These are phyloP conservation scores for Globisporangium acanthophoron DNA, from an alignment of 352 stramenopile genomes.

Conservation along the genomic window DNA sequence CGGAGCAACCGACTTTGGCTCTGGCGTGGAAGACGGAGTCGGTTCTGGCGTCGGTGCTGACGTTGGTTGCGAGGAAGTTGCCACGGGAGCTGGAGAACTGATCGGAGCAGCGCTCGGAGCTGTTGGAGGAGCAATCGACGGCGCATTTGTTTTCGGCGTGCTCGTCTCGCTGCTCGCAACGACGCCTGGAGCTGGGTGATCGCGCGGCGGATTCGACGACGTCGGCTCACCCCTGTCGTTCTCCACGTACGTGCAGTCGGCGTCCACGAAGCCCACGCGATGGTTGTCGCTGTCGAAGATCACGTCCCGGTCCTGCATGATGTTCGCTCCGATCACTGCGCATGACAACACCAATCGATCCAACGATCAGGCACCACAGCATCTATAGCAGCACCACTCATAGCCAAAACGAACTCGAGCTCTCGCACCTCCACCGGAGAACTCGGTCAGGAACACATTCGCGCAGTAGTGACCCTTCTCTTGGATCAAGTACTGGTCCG, in stretches of 20 bases:
- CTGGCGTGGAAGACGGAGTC: background rate
- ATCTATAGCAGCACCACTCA: no score
- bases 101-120: background rate
- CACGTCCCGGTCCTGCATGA: conserved; percentile 45
- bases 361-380: background rate
- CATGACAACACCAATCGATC: background rate
- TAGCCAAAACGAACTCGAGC: background rate
- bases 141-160: background rate
- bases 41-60: background rate
- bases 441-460: conserved; percentile 30
- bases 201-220: conserved; percentile 10
- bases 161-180: conserved; percentile 7
- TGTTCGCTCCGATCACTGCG: conserved; percentile 38
- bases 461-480: conserved; percentile 23
- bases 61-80: background rate
- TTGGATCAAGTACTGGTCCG: conserved; percentile 32
- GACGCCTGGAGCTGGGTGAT: conserved; percentile 7
- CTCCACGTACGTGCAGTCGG: conserved; percentile 19
- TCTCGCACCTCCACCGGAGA: conserved; percentile 24
- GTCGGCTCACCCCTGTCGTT: background rate
- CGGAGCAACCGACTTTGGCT: background rate
- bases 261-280: conserved; percentile 38
- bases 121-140: conserved; percentile 9
- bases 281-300: conserved; percentile 38
- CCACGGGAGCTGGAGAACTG: conserved; percentile 3